Base-by-base conservation (phyloP, 805 yeast genomes). In the Candida schatavii region DNA sequence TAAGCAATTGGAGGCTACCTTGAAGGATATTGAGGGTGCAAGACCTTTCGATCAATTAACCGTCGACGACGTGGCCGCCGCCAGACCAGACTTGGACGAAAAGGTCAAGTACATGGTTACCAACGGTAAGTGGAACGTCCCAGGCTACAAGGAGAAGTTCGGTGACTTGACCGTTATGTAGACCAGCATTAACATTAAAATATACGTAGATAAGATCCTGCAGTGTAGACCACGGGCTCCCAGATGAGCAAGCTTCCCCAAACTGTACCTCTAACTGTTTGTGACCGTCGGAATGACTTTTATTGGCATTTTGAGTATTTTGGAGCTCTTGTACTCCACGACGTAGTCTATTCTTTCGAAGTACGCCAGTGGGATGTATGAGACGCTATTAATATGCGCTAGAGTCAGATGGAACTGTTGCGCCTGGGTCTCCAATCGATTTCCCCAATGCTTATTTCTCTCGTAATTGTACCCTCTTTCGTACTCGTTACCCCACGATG, bases 11-110 rank as follows among this genome's bases (percentile, higher is more conserved):
- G 81, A 86, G 68, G 82, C 79, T 71, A 91, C 99, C 47, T 78
- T 93, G 65, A 80, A 81, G 66, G 91, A 93, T 78, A 93, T 93
- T 66, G 95, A 93, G 76, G 72, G 85, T 53, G 97, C 99, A 47
- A 88, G 98, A 78, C 96, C 99, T 59, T 90, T 93, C 62, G 97
- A 88, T 66, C 90, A 93, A 74, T 83, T 93, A 67, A 91, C 97
- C 42, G 90, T 91, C 49, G 97, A 88, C 50, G 99, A 93, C 57
- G 86, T 93, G 54, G 84, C 84, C 60, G 81, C 81, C 77, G 98
- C 97, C 51, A 87, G 93, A 76, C 98, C 99, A 59, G 98, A 93
- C 69, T 84, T 93, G 66, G 96, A 91, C 64, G 90, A 87, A 57
- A 93, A 93, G 85, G 96, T 90, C 56, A 78, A 75, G 61, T 88